Conservation (phyloP, 2,329 filamentous ascomycete genomes). For the Fusarium scirpi region DNA sequence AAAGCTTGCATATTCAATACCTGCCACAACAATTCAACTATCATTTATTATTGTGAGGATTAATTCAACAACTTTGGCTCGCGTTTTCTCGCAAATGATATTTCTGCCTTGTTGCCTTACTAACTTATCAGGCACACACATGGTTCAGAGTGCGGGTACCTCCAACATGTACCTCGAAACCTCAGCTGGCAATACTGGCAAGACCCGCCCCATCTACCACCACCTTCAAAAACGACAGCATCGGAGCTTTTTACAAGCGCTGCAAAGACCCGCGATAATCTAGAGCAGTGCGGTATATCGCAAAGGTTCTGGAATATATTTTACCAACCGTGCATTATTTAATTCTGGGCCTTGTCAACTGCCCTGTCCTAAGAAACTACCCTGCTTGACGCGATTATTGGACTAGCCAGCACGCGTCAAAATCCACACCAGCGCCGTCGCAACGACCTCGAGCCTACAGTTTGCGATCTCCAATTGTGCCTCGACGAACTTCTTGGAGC, state of each 20-base stretch:
- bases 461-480: slow-evolving; percentile 48
- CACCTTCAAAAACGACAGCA: slow-evolving; percentile 39
- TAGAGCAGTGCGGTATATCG: slow-evolving; percentile 8
- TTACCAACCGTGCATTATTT: background rate
- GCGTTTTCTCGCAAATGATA: background rate
- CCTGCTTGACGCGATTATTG: slow-evolving; percentile 47
- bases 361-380: slow-evolving; percentile 7
- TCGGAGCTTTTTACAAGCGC: slow-evolving; percentile 29
- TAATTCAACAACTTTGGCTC: background rate
- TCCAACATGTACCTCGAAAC: slow-evolving; percentile 41
- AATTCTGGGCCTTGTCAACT: slow-evolving; percentile 5
- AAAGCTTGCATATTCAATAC: background rate
- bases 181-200: slow-evolving; percentile 28
- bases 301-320: background rate
- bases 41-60: background rate
- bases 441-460: slow-evolving; percentile 30
- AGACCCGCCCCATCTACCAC: slow-evolving; percentile 38
- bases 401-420: slow-evolving; percentile 46
- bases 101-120: slow-evolving; percentile 53
- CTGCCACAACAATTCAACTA: background rate
- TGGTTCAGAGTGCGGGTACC: slow-evolving; percentile 43
- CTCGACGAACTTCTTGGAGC: slow-evolving; percentile 27
- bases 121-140: slow-evolving; percentile 41
- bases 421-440: slow-evolving; percentile 44
- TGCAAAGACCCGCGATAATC: slow-evolving; percentile 28